Evolutionary conservation across 768 basidiomycete genomes (phyloP).

Genomic region (Leccinum imitatum): DNA sequence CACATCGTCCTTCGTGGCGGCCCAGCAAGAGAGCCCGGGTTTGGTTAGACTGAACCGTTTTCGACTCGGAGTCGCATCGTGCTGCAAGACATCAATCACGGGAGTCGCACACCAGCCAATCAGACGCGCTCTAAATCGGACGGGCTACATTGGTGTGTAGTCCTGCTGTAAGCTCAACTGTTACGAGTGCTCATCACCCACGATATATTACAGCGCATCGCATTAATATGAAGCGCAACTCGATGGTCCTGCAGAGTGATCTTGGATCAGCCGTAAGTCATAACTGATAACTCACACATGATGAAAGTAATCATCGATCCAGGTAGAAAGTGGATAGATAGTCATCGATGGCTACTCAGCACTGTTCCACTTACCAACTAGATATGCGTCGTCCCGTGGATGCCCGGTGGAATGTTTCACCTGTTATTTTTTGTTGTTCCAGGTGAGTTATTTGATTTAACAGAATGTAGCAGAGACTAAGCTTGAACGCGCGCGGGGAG

Average conservation of each 20-base stretch:
- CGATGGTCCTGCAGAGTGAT: neutral
- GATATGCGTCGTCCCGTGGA: neutral
- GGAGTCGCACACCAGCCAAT: neutral
- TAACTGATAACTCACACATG: neutral
- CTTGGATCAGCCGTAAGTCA: neutral
- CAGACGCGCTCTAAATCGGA: neutral
- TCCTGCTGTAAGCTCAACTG: neutral
- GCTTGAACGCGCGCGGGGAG: neutral
- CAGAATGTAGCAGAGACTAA: neutral
- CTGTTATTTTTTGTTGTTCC: neutral
- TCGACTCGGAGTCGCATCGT: neutral
- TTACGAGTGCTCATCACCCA: neutral
- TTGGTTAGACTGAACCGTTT: neutral
- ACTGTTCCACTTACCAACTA: neutral
- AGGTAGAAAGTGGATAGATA: neutral
- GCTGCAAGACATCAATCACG: neutral
- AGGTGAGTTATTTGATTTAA: neutral
- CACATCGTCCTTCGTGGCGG: neutral
- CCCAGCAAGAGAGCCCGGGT: neutral
- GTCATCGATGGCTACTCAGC: neutral
- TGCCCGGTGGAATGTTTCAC: neutral
- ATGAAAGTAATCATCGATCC: neutral
- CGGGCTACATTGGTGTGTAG: neutral
- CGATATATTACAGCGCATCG: neutral
- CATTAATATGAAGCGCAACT: neutral